Evolutionary conservation across 495 filamentous ascomycete species (phyloP), one percentile per base, ranked within the genome.

Genomic region (Hypoxylon fuscum): DNA sequence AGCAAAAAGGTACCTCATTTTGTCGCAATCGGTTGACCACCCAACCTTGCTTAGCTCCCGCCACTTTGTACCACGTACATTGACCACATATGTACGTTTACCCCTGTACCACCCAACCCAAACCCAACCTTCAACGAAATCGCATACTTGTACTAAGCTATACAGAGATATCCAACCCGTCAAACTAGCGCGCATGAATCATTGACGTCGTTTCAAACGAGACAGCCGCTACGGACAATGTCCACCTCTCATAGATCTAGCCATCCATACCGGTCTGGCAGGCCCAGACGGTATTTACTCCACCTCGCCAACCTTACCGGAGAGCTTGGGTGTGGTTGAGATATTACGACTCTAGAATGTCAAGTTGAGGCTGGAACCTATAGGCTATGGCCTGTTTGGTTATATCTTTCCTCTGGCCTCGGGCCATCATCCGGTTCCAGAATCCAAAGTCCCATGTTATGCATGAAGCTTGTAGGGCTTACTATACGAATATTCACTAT

Each of bases 211-310:
- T 55, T 42, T 49, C 54, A 66, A 62, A 68, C 58, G 18, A 49
- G 40, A 47, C 50, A 55, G 35, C 45, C 58, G 51, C 42, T 46
- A 32, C 41, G 55, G 55, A 50, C 50, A 63, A 60, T 71, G 40
- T 51, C 49, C 23, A 15, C 68, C 68, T 64, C 57, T 68, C 62
- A 46, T 62, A 20, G 50, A 49, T 20, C 50, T 40, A n/a, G 32
- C 23, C 41, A 53, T 51, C 15, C 42, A 12, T 42, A 14, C 21
- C 34, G 47, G 29, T 54, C 49, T 43, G n/a, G 35, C 49, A 57
- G 54, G 29, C 14, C 37, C 59, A 41, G 43, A 50, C 62, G 20
- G 40, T 14, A 34, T 40, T 37, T 31, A 14, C 55, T 43, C 47
- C 44, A 50, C 55, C 43, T 17, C n/a, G 41, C 57, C 58, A 62